Base-by-base conservation (phyloP, 768 basidiomycete genomes). In the Trametes sanguinea region DNA sequence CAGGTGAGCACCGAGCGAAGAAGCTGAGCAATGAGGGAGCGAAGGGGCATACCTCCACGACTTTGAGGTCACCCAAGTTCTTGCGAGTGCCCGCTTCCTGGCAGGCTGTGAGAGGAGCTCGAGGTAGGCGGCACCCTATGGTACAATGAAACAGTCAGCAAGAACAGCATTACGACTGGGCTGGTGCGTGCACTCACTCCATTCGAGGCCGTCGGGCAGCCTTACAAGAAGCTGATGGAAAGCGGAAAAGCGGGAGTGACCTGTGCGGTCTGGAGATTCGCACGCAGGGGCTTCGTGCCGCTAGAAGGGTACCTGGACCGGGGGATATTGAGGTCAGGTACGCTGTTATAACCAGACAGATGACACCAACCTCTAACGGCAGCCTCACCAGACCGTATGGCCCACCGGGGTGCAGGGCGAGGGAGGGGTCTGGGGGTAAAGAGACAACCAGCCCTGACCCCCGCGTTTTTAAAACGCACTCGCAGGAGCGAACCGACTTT, bases 201-300 rank as follows among this genome's bases (percentile, higher is more conserved):
- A 61, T 63, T 50, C 69, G 75, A 76, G 74, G 67, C 74, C 74
- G 65, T 68, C 75, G 65, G 61, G 71, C 74, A 74, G 70, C 74
- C 75, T 75, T 75, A 76, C 74, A 76, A 73, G 74, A 76, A 76
- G 75, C 75, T 67, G 72, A 76, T 76, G 75, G 74, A 75, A 74
- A 68, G 73, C 62, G 69, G 65, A 69, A 67, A 44, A 67, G 58
- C 65, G 72, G 66, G 72, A 71, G 67, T 66, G 71, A 73, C 61
- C 68, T 67, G 60, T 62, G 65, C 57, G 46, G 67, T 63, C 59
- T 61, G 63, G 68, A 67, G 72, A 67, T 56, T 56, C 62, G 54
- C 62, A 60, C 62, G 57, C 62, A 55, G 50, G 32, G 14, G 54
- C 48, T 44, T 45, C 37, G 51, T 43, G 50, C 54, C 50, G 40